These are phyloP conservation scores for Rhododendron ferrugineum DNA, from an alignment of 148 eudicot species.

Conservation along the genomic window DNA sequence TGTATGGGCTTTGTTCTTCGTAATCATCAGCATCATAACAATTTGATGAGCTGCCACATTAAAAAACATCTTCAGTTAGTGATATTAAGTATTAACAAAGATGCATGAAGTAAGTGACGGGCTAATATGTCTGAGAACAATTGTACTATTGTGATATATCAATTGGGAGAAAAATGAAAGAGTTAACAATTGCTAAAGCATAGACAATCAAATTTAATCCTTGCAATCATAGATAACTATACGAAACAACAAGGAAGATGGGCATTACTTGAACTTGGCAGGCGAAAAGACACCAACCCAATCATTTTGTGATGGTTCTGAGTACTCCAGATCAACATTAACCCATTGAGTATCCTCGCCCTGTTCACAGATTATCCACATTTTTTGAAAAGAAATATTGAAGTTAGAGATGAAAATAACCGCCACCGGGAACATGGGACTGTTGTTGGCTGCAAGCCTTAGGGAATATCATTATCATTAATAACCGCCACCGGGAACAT, in stretches of 20 bases:
- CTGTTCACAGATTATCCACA: constrained; percentile 23
- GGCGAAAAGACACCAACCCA: constrained; percentile 98
- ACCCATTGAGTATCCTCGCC: constrained; percentile 84
- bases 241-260: not conserved
- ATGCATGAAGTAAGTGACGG: not conserved
- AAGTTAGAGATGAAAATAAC: not conserved
- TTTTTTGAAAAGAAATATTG: not conserved
- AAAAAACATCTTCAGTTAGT: not conserved
- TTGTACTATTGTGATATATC: not conserved
- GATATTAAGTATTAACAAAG: not conserved
- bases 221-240: not conserved
- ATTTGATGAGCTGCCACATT: constrained; percentile 50
- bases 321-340: constrained; percentile 39
- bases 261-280: constrained; percentile 51
- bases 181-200: not conserved
- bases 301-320: constrained; percentile 61
- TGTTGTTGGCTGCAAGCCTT: not conserved
- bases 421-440: not conserved
- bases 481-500: no score
- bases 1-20: constrained; percentile 52
- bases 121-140: not conserved
- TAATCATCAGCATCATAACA: constrained; percentile 41
- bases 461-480: not conserved
- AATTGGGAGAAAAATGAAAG: not conserved
- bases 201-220: not conserved